Base-by-base conservation (phyloP, 192 early-diverging fungal species). In the Spinellus fusiger region DNA sequence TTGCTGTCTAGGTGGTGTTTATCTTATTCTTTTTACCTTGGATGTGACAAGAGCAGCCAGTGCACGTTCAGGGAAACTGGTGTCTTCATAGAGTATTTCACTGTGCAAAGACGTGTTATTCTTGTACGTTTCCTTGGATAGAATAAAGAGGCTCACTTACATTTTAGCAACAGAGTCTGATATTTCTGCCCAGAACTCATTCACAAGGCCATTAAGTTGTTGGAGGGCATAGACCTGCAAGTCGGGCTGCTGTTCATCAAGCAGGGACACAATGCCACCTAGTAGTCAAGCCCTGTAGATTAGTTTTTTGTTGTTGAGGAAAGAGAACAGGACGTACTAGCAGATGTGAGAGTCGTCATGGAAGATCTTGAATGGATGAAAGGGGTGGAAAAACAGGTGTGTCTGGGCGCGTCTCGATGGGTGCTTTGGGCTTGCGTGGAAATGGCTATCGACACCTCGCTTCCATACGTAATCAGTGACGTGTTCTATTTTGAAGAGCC, bases 121-220 rank as follows among this genome's bases (percentile, higher is more conserved):
- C 10, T 10, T 62, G 9, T 32, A 4, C 1, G 34, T 37, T 10
- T 20, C n/a, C 26, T 20, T 5, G 56, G 28, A 47, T 35, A 50
- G n/a, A 31, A 29, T 2, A 22, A 44, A 22, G 18, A 47, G 3
- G 29, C 8, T 49, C 5, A 15, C 82, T 62, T 81, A 93, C 92
- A 94, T 94, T 73, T 92, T 91, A 9, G 89, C 77, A 29, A 94
- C 79, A 5, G 89, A 80, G 70, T 99, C 97, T 7, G 95, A 87
- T 60, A 98, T 98, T 73, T 99, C 97, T 18, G 95, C 89, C 97
- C 97, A 99, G 72, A 98, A 99, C 60, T 87, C 80, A 79, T 97
- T 90, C 23, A 95, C 91, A 57, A 97, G 73, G 12, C 64, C 73
- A 66, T 97, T 87, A 29, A 99, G 86, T 80, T 96, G 90, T 60